Percentiles rank a stretch among this genome's conserved stretches.
These are phyloP conservation scores for Jamesozyma hellenica DNA, from an alignment of 805 yeast genomes.

Conservation along the genomic window DNA sequence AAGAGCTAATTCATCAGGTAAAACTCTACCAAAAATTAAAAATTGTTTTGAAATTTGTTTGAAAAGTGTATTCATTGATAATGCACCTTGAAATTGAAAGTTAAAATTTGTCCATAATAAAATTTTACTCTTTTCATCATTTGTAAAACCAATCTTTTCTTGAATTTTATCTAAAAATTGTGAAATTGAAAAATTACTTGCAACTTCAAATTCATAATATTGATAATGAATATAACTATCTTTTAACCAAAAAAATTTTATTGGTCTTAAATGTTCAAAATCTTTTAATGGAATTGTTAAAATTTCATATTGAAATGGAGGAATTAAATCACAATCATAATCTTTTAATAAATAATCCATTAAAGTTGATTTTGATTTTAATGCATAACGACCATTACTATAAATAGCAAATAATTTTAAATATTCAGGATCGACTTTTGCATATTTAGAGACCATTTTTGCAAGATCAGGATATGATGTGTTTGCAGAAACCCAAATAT, in stretches of 20 bases:
- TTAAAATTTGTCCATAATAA: slow-evolving; percentile 47
- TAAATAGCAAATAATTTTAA: slow-evolving; percentile 58
- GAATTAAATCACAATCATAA: slow-evolving; percentile 27
- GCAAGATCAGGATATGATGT: slow-evolving; percentile 54
- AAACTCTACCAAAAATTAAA: slow-evolving; percentile 38
- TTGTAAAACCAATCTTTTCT: slow-evolving; percentile 42
- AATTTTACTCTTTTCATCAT: slow-evolving; percentile 37
- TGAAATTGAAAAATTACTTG: slow-evolving; percentile 45
- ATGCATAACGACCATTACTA: slow-evolving; percentile 47
- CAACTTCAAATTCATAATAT: slow-evolving; percentile 57
- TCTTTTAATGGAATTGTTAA: slow-evolving; percentile 66
- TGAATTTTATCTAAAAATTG: slow-evolving; percentile 49
- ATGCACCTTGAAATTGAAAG: slow-evolving; percentile 30
- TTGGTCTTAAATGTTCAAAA: slow-evolving; percentile 61
- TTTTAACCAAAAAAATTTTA: slow-evolving; percentile 63
- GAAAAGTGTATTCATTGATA: slow-evolving; percentile 31
- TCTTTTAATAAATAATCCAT: slow-evolving; percentile 31
- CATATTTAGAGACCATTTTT: slow-evolving; percentile 42
- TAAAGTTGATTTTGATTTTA: slow-evolving; percentile 28
- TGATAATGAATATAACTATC: slow-evolving; percentile 64
- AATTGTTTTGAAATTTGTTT: slow-evolving; percentile 31
- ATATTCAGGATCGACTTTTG: slow-evolving; percentile 47
- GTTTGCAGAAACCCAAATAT: slow-evolving; percentile 59
- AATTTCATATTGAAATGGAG: slow-evolving; percentile 62
- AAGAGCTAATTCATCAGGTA: slow-evolving; percentile 33